These are phyloP conservation scores for Aspergillus sp. DNA, from an alignment of 2,329 filamentous ascomycete species.

Conservation along the genomic window DNA sequence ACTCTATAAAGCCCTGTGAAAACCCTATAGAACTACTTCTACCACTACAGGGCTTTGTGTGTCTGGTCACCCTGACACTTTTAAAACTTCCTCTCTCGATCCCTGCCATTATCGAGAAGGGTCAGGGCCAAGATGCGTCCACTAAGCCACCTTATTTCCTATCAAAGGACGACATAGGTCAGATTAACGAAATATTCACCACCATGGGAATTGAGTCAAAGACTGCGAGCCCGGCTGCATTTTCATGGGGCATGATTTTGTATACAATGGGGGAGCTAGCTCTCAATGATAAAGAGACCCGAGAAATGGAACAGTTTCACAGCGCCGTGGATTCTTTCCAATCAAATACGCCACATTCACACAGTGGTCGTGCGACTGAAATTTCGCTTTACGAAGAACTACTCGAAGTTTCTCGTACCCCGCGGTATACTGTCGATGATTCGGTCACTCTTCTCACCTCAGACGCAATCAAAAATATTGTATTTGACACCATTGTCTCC, in stretches of 20 bases:
- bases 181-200: slow-evolving; percentile 71
- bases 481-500: slow-evolving; percentile 50
- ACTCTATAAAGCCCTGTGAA: slow-evolving; percentile 36
- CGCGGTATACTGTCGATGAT: slow-evolving; percentile 44
- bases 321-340: slow-evolving; percentile 43
- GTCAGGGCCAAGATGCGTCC: slow-evolving; percentile 24
- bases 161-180: slow-evolving; percentile 67
- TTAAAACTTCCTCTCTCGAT: slow-evolving; percentile 67
- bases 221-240: slow-evolving; percentile 70
- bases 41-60: slow-evolving; percentile 68
- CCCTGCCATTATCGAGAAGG: slow-evolving; percentile 48
- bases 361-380: slow-evolving; percentile 32
- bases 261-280: slow-evolving; percentile 67
- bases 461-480: slow-evolving; percentile 46
- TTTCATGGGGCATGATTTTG: slow-evolving; percentile 78
- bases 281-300: slow-evolving; percentile 59
- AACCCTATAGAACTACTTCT: slow-evolving; percentile 42
- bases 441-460: slow-evolving; percentile 49
- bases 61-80: slow-evolving; percentile 69
- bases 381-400: slow-evolving; percentile 49
- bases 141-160: slow-evolving; percentile 62
- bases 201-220: slow-evolving; percentile 57
- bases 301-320: slow-evolving; percentile 44
- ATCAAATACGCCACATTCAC: slow-evolving; percentile 34
- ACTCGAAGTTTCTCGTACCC: slow-evolving; percentile 45